Evolutionary conservation across 805 yeast genomes (phyloP).

Genomic region (Alloascoidea hylecoeti): DNA sequence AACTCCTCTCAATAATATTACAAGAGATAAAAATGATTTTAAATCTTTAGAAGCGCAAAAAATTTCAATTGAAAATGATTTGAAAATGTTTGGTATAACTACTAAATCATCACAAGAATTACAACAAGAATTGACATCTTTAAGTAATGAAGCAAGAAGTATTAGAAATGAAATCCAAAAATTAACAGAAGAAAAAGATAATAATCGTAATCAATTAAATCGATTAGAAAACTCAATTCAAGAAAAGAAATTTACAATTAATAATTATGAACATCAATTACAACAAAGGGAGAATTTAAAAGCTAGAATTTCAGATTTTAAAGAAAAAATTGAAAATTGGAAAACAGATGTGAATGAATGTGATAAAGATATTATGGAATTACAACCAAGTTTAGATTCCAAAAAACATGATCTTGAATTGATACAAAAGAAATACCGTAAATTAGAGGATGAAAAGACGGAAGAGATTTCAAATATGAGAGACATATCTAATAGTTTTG

Average conservation of each 20-base stretch:
- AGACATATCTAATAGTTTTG: constrained; percentile 18
- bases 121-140: constrained; percentile 15
- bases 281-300: constrained; percentile 22
- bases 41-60: constrained; percentile 11
- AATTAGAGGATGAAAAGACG: constrained; percentile 7
- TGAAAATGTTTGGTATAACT: constrained; percentile 10
- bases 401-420: constrained; percentile 3
- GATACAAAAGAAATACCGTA: constrained; percentile 4
- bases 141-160: constrained; percentile 23
- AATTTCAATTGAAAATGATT: constrained; percentile 13
- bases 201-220: constrained; percentile 25
- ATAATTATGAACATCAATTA: constrained; percentile 35
- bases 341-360: constrained; percentile 3
- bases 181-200: constrained; percentile 28
- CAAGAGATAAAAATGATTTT: constrained; percentile 14
- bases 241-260: constrained; percentile 36
- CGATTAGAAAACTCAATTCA: constrained; percentile 34
- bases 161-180: constrained; percentile 20
- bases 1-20: constrained; percentile 15
- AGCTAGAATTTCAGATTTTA: constrained; percentile 3
- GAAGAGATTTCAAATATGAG: neutral
- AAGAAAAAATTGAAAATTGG: constrained; percentile 4
- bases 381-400: constrained; percentile 8
- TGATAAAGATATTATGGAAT: constrained; percentile 4
- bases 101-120: constrained; percentile 9